Evolutionary conservation across 208 protist species (phyloP).

Genomic region (Trypanosoma caninum): DNA sequence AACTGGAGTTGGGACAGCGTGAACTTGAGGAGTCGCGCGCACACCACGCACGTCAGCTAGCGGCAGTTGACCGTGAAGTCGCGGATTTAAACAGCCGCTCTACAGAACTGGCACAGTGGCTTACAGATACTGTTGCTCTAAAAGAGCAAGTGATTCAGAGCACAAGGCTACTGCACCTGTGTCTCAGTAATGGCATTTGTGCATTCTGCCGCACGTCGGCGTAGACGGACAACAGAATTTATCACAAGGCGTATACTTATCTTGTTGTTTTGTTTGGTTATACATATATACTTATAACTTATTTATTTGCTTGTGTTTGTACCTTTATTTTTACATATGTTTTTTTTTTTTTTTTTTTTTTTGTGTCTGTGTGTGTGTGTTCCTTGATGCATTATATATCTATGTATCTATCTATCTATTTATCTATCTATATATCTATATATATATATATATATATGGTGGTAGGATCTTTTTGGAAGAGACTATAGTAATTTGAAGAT

Average conservation of each 20-base stretch:
- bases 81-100: constrained; percentile 38
- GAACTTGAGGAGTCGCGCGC: constrained; percentile 25
- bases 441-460: too few relatives aligned
- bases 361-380: not conserved
- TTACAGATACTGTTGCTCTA: constrained; percentile 21
- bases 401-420: not conserved
- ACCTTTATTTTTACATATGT: not conserved
- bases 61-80: constrained; percentile 52
- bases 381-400: not conserved
- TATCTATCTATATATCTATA: too few relatives aligned
- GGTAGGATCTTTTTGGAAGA: not conserved
- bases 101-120: constrained; percentile 33
- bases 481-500: too few relatives aligned
- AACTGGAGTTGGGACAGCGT: constrained; percentile 18
- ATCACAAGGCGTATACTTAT: not conserved
- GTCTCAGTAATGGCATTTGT: constrained; percentile 16
- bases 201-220: constrained; percentile 7
- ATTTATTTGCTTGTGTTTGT: not conserved
- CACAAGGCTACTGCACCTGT: constrained; percentile 17
- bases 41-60: constrained; percentile 12
- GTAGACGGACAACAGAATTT: not conserved
- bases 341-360: constrained; percentile 18
- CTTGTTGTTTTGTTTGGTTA: not conserved
- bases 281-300: not conserved
- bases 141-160: constrained; percentile 9